Conservation (phyloP, 2,329 filamentous ascomycete genomes). For the Aspergillus tubingensis region DNA sequence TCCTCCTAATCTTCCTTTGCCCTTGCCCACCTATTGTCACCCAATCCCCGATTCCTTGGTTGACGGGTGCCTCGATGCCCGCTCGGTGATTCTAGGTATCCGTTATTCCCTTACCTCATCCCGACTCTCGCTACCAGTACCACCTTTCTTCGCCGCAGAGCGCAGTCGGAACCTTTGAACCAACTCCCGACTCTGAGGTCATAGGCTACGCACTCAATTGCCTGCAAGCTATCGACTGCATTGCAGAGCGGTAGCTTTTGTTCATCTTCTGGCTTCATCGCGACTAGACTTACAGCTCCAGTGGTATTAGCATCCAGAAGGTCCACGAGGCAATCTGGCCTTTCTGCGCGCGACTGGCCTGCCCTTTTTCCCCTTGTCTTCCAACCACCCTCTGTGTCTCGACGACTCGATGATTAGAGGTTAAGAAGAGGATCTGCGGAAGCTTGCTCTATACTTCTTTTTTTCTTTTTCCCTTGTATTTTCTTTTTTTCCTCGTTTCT, state of each 20-base stretch:
- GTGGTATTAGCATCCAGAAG: constrained; percentile 3
- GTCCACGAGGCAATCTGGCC: constrained; percentile 23
- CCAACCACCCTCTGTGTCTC: constrained; percentile 11
- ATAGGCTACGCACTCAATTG: neutral
- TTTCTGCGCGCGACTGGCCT: constrained; percentile 19
- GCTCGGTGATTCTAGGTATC: constrained; percentile 19
- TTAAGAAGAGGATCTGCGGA: constrained; percentile 15
- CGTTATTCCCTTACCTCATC: constrained; percentile 1
- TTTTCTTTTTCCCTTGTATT: neutral
- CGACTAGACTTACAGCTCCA: constrained; percentile 5
- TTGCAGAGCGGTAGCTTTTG: neutral
- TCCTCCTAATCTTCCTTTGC: neutral
- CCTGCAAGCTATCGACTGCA: neutral
- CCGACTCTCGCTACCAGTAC: constrained; percentile 7
- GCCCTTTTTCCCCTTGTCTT: constrained; percentile 14
- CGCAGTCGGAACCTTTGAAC: constrained; percentile 7
- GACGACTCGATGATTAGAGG: constrained; percentile 17
- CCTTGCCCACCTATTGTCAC: constrained; percentile 4
- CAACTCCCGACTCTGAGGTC: constrained; percentile 2
- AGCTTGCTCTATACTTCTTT: constrained; percentile 6
- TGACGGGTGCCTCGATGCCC: constrained; percentile 22
- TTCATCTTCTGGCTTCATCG: neutral
- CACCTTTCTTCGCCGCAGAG: constrained; percentile 6
- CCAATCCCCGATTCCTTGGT: constrained; percentile 10
- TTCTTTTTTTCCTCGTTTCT: neutral